Evolutionary conservation across 495 filamentous ascomycete genomes (phyloP).

Genomic region (Monascus purpureus): DNA sequence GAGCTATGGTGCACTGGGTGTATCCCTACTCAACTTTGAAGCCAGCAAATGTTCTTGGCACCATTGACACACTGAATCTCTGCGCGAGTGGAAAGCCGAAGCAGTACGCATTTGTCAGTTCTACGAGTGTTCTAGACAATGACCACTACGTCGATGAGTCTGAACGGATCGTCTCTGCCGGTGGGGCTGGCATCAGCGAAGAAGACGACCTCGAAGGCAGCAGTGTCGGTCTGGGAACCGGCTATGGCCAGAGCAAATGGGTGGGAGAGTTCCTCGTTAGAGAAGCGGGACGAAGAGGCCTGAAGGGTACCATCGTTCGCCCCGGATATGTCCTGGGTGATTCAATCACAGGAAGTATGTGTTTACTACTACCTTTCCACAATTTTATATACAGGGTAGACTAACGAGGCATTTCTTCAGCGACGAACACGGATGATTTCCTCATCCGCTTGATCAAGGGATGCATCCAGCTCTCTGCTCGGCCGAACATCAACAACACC

Average conservation of each 20-base stretch:
- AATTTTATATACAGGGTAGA: background rate
- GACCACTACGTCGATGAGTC: constrained; percentile 67
- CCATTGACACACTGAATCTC: constrained; percentile 61
- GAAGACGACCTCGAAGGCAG: constrained; percentile 53
- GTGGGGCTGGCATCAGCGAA: constrained; percentile 44
- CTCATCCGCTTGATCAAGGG: constrained; percentile 80
- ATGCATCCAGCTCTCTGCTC: constrained; percentile 60
- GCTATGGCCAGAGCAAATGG: constrained; percentile 91
- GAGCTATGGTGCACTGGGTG: constrained; percentile 81
- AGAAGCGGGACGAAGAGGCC: constrained; percentile 64
- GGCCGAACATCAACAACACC: constrained; percentile 72
- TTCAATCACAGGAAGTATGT: constrained; percentile 43
- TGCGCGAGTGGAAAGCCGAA: constrained; percentile 70
- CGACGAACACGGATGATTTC: constrained; percentile 84
- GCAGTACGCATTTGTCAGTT: constrained; percentile 69
- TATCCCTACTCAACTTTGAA: constrained; percentile 63
- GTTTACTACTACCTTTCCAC: constrained; percentile 1
- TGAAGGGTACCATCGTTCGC: constrained; percentile 62
- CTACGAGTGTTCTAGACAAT: constrained; percentile 71
- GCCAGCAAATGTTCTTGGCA: constrained; percentile 67
- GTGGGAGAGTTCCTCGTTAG: constrained; percentile 66
- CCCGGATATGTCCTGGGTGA: constrained; percentile 83
- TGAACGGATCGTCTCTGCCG: constrained; percentile 37
- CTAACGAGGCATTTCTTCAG: constrained; percentile 8
- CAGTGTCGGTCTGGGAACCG: constrained; percentile 54